Conservation (phyloP, 441 rosid species). For the Lepidium campestre region DNA sequence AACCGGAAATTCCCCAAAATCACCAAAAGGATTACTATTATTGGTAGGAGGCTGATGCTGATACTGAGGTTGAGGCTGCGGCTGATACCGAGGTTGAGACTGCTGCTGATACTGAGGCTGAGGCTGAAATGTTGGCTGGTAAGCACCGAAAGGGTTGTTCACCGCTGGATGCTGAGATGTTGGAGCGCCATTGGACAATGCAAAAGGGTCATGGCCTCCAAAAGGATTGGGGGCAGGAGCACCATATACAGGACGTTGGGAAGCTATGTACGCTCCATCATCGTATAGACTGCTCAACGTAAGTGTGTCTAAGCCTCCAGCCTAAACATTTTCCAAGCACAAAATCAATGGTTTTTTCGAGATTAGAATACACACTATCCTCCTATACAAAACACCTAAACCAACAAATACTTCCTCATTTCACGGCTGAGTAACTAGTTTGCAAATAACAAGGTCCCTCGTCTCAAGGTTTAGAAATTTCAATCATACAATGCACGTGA, state of each 20-base stretch:
- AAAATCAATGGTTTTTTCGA: neutral
- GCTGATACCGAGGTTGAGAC: constrained; percentile 41
- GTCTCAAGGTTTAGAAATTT: neutral
- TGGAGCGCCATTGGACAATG: constrained; percentile 41
- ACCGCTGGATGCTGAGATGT: constrained; percentile 38
- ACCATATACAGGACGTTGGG: constrained; percentile 77
- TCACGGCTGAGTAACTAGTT: neutral
- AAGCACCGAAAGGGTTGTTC: constrained; percentile 62
- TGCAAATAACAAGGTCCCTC: neutral
- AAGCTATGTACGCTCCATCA: constrained; percentile 68
- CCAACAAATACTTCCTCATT: neutral
- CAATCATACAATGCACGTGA: neutral
- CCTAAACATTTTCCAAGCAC: constrained; percentile 6
- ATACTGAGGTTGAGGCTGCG: constrained; percentile 33
- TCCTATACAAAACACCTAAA: neutral
- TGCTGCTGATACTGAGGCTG: constrained; percentile 47
- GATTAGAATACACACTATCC: neutral
- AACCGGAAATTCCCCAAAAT: constrained; percentile 54
- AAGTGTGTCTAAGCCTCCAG: constrained; percentile 71
- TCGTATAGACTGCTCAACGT: constrained; percentile 79
- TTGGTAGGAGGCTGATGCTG: constrained; percentile 30
- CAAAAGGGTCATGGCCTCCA: constrained; percentile 70
- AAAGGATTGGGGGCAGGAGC: constrained; percentile 84
- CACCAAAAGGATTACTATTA: constrained; percentile 70
- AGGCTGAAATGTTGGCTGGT: constrained; percentile 51